Base-by-base conservation (phyloP, 495 filamentous ascomycete species). In the Aspergillus heteromorphus region DNA sequence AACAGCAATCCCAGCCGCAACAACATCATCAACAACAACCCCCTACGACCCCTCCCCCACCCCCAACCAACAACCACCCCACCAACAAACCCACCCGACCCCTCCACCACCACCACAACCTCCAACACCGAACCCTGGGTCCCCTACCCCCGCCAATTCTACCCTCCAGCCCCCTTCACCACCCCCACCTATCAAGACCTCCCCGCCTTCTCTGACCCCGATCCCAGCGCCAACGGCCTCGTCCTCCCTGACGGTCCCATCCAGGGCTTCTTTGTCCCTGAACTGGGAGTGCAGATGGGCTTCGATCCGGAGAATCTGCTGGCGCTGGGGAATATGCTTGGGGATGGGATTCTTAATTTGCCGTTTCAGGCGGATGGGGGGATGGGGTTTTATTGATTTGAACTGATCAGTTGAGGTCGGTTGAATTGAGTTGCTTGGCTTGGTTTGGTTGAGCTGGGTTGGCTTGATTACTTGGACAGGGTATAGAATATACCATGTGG, bases 291-390 rank as follows among this genome's bases (percentile, higher is more conserved):
- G 20, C 64, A 66, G 40, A 52, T 67, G 0, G 56, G 45, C 0
- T 65, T 69, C 29, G 60, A 66, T 18, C 54, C 70, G 20, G 60
- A 69, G 43, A 62, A 67, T 30, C 47, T 74, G 29, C 64, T 67
- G 17, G 59, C 61, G n/a, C 34, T 77, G 51, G 69, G 62, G 2
- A 70, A 52, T 48, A 67, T 75, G 61, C 48, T 75, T 45, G 73
- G 72, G 7, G 70, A 73, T 42, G 67, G 67, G 10, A 41, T 75
- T 14, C 68, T 72, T 29, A 62, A 64, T 10, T 61, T 75, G 23
- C 69, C 72, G 17, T 56, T 70, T 30, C 36, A 62, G n/a, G 58
- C 66, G 38, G 66, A 70, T 29, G 57, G 54, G 29, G 47, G 38
- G 0, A 55, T 45, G 40, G 55, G 60, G 34, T 58, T 49, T 50